Base-by-base conservation (phyloP, 305 asterid species). In the Solanum chacoense region DNA sequence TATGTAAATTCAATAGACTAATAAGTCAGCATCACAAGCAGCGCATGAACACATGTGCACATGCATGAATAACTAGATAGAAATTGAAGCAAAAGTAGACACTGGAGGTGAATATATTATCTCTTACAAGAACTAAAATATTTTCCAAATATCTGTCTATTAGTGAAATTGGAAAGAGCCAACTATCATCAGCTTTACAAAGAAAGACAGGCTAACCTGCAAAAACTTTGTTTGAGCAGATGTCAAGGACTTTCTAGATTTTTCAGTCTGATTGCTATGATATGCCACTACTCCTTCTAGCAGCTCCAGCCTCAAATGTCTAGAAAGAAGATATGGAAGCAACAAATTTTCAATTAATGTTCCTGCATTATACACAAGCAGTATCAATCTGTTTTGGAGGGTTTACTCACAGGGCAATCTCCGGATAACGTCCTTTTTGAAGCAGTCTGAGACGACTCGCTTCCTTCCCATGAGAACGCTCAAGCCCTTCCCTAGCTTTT, bases 391-490 rank as follows among this genome's bases (percentile, higher is more conserved):
- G 31, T 87, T 6, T 18, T 13, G n/a, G 81, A 36, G 79, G 72
- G 63, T 28, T 76, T 40, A 92, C 99, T 94, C 88, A 97, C 99
- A 97, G 88, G 20, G 99, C 98, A 89, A 94, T 92, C 94, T 96
- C 99, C 18, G 98, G 99, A 91, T 93, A 92, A 63, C 95, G 92
- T 65, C 93, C 94, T 89, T 98, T 98, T 94, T 97, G 99, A 71
- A 97, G 95, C 87, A 93, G 40, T 90, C 99, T 95, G 90, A 97
- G 85, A 83, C 99, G 99, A 92, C 93, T 89, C 31, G 96, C 93
- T 93, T 96, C 98, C 91, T 96, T 96, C 72, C 99, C 99, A 90
- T 97, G 96, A 87, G 99, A 93, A 90, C 96, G 98, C 89, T 97
- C 98, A 69, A 97, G 92, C 88, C 99, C 99, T 92, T 94, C 93